Evolutionary conservation across 257 asterid species (phyloP).

Genomic region (Oldenlandia corymbosa): DNA sequence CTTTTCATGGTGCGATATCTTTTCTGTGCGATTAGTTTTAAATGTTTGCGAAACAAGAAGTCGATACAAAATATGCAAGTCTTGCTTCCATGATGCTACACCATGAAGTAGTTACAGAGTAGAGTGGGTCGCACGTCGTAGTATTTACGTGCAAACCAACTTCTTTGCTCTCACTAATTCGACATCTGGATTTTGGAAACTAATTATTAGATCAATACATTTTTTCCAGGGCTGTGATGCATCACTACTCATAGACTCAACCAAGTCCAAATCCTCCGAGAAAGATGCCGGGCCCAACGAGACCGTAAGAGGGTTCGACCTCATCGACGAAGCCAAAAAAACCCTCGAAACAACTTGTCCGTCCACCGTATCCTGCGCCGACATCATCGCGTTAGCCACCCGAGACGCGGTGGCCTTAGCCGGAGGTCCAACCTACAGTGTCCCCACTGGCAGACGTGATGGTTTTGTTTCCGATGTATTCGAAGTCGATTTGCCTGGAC

Average conservation of each 20-base stretch:
- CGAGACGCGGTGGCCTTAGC: slow-evolving; percentile 65
- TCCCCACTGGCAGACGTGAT: slow-evolving; percentile 62
- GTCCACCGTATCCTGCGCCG: slow-evolving; percentile 67
- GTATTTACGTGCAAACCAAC: neutral
- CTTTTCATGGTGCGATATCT: too few species aligned
- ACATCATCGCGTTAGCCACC: slow-evolving; percentile 66
- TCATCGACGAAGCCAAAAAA: slow-evolving; percentile 54
- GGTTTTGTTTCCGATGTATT: slow-evolving; percentile 41
- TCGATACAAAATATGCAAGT: too few species aligned
- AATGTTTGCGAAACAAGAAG: too few species aligned
- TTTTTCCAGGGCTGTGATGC: slow-evolving; percentile 34
- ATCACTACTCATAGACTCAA: slow-evolving; percentile 31
- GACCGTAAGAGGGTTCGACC: slow-evolving; percentile 36
- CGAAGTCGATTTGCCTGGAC: slow-evolving; percentile 59
- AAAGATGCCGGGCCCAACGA: slow-evolving; percentile 31
- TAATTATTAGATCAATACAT: too few species aligned
- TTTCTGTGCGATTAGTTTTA: too few species aligned
- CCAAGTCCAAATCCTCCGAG: slow-evolving; percentile 17
- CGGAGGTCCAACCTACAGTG: slow-evolving; percentile 51
- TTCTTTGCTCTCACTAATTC: neutral
- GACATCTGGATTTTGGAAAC: too few species aligned
- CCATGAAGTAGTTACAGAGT: too few species aligned
- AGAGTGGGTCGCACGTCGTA: too few species aligned
- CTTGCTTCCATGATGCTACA: too few species aligned
- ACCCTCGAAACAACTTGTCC: slow-evolving; percentile 48